These are phyloP conservation scores for Erysimum cheiri DNA, from an alignment of 441 rosid species.

Conservation along the genomic window DNA sequence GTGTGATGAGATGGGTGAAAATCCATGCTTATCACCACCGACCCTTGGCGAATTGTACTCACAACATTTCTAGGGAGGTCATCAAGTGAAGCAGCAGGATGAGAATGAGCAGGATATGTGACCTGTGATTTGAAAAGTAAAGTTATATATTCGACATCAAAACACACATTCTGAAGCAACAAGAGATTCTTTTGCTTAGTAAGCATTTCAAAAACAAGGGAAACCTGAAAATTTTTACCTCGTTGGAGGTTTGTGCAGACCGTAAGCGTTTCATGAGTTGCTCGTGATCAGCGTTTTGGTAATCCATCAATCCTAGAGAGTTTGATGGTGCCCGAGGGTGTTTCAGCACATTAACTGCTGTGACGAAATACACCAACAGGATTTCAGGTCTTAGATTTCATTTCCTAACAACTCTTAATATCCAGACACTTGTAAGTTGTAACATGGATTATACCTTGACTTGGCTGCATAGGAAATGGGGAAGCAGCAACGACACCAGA, in stretches of 20 bases:
- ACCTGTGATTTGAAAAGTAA: constrained; percentile 47
- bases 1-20: constrained; percentile 68
- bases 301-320: constrained; percentile 68
- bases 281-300: constrained; percentile 73
- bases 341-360: constrained; percentile 51
- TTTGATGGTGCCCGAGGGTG: constrained; percentile 74
- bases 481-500: constrained; percentile 55
- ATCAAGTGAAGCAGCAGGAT: constrained; percentile 52
- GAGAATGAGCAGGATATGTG: constrained; percentile 52
- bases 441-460: constrained; percentile 51
- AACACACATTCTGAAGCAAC: no score
- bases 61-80: constrained; percentile 63
- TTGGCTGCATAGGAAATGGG: constrained; percentile 51
- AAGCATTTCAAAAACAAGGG: constrained; percentile 13
- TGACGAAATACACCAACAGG: constrained; percentile 17
- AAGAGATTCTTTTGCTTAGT: neutral
- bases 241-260: constrained; percentile 73
- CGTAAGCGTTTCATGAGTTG: constrained; percentile 77
- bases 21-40: constrained; percentile 70
- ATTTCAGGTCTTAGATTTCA: constrained; percentile 4
- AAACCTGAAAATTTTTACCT: constrained; percentile 26
- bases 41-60: constrained; percentile 60
- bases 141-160: neutral
- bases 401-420: constrained; percentile 43
- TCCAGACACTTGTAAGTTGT: constrained; percentile 13